Percentiles rank a stretch among this genome's conserved stretches.
These are phyloP conservation scores for Candida chilensis DNA, from an alignment of 805 yeast species.

Conservation along the genomic window DNA sequence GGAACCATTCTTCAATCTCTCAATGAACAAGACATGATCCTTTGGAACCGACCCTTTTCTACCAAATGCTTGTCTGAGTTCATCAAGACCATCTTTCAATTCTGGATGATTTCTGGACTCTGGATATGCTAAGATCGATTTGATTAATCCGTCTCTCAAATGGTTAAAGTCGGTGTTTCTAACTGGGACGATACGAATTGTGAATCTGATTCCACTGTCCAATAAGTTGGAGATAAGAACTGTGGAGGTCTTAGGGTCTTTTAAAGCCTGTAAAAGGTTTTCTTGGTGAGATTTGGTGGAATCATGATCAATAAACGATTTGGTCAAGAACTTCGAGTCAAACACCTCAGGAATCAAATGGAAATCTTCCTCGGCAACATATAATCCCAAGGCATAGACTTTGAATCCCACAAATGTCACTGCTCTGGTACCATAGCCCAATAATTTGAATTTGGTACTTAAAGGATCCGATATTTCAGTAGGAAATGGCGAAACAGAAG, in stretches of 20 bases:
- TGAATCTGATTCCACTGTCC: constrained; percentile 49
- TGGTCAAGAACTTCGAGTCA: constrained; percentile 29
- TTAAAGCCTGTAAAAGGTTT: constrained; percentile 31
- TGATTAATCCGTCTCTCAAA: constrained; percentile 79
- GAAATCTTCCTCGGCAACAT: constrained; percentile 56
- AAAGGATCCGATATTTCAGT: constrained; percentile 9
- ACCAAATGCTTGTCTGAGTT: constrained; percentile 52
- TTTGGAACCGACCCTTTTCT: constrained; percentile 68
- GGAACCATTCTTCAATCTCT: constrained; percentile 37
- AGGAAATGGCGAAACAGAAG: constrained; percentile 26
- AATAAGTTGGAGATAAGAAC: constrained; percentile 48
- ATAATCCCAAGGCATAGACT: constrained; percentile 83
- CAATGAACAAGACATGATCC: constrained; percentile 58
- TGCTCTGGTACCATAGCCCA: constrained; percentile 77
- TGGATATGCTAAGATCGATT: constrained; percentile 66
- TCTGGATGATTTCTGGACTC: constrained; percentile 37
- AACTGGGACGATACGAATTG: constrained; percentile 75
- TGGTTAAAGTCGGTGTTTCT: constrained; percentile 90
- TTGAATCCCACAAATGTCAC: constrained; percentile 78
- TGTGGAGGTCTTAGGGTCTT: constrained; percentile 42
- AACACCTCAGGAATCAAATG: constrained; percentile 26
- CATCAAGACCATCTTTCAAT: constrained; percentile 51
- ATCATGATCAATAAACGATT: constrained; percentile 6
- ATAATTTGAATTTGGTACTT: constrained; percentile 33
- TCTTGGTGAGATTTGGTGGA: constrained; percentile 20